These are phyloP conservation scores for Ostreobium quekettii DNA, from an alignment of 139 green algal genomes.

Conservation along the genomic window DNA sequence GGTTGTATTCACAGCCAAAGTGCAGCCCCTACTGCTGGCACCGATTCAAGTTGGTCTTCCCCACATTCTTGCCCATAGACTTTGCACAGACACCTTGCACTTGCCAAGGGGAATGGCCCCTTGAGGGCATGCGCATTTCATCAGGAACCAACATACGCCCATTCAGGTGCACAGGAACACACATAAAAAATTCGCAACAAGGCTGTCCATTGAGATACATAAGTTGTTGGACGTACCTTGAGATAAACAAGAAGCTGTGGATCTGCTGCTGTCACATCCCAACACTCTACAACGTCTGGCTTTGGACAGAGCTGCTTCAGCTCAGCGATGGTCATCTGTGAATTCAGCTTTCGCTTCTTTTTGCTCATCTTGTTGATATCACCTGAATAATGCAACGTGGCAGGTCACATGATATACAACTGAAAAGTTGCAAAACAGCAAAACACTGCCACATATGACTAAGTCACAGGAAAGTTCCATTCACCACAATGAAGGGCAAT, in stretches of 20 bases:
- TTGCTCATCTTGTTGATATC: conserved; percentile 53
- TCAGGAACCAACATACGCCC: background rate
- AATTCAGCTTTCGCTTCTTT: conserved; percentile 70
- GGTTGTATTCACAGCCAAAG: no score
- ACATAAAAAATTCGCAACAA: no score
- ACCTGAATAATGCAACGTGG: conserved; percentile 5
- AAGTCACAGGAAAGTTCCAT: background rate
- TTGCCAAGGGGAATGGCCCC: no score
- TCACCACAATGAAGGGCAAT: background rate
- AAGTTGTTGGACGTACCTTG: conserved; percentile 80
- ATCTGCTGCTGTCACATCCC: conserved; percentile 89
- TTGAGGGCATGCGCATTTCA: no score
- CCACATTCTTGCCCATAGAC: no score
- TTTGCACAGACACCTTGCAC: no score
- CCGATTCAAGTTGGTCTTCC: no score
- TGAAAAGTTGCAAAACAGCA: background rate
- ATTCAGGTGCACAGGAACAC: no score
- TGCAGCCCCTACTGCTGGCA: no score
- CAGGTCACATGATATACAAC: background rate
- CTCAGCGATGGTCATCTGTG: conserved; percentile 75
- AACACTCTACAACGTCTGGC: conserved; percentile 96
- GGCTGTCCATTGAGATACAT: no score
- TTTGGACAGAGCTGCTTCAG: conserved; percentile 79
- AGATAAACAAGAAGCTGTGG: conserved; percentile 86
- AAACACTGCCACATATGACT: background rate